A percentile compares a stretch with the other conserved stretches of the same genome.
phyloP scores from a whole-genome alignment of 1,284 basidiomycete species.

The Ganoderma lucidum region DNA sequence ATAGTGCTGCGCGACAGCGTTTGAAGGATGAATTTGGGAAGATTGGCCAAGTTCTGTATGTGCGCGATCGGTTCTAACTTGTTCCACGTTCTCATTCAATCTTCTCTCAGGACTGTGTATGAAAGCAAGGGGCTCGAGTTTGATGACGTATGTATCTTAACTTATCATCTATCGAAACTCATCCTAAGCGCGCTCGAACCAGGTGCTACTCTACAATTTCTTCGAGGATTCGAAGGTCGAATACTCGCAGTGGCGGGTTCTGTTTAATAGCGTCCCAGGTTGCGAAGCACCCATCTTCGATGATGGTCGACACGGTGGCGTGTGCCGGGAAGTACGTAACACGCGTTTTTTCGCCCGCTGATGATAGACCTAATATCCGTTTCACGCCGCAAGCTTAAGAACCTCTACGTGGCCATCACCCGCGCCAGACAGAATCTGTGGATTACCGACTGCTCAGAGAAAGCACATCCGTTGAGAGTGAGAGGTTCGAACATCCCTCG shows the following conservation, averaged over 20 bases:
- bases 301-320: slow-evolving; percentile 57
- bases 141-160: slow-evolving; percentile 57
- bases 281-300: slow-evolving; percentile 56
- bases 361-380: neutral
- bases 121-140: slow-evolving; percentile 81
- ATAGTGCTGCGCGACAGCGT: slow-evolving; percentile 1
- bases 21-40: neutral
- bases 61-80: too few relatives aligned
- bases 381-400: slow-evolving; percentile 56
- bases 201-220: slow-evolving; percentile 78
- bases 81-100: neutral
- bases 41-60: neutral
- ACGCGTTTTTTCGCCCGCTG: neutral
- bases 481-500: slow-evolving; percentile 18
- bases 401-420: slow-evolving; percentile 74
- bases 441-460: slow-evolving; percentile 67
- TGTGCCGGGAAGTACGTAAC: slow-evolving; percentile 62
- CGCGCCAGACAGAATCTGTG: slow-evolving; percentile 70
- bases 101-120: slow-evolving; percentile 60
- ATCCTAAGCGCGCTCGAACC: neutral
- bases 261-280: slow-evolving; percentile 51
- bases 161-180: neutral
- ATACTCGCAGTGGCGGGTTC: slow-evolving; percentile 61
- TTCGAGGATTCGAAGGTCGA: slow-evolving; percentile 67
- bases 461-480: slow-evolving; percentile 64